Percentiles rank a stretch among this genome's conserved stretches.
Conservation (phyloP, 768 basidiomycete species). For the Leccinum uliginosum region DNA sequence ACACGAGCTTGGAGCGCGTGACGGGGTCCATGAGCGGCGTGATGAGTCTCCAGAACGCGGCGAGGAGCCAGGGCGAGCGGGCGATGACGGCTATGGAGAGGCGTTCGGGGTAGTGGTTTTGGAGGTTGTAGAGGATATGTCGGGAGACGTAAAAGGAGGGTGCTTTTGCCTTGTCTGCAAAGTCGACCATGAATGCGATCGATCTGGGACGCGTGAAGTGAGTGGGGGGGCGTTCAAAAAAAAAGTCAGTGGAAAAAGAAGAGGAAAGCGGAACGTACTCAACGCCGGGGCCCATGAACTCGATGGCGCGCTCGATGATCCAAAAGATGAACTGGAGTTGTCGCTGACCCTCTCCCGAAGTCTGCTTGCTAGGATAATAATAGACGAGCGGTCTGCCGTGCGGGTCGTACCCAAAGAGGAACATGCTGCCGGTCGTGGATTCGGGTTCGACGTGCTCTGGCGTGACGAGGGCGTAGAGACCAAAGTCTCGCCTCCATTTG, state of each 20-base stretch:
- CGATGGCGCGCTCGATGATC: slow-evolving; percentile 68
- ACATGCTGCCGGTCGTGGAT: slow-evolving; percentile 77
- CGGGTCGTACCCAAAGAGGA: slow-evolving; percentile 73
- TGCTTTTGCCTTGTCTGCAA: slow-evolving; percentile 64
- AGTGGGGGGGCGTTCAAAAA: not conserved
- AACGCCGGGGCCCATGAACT: slow-evolving; percentile 56
- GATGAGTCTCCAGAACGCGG: slow-evolving; percentile 72
- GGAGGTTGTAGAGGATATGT: slow-evolving; percentile 53
- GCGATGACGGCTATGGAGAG: slow-evolving; percentile 42
- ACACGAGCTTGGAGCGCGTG: slow-evolving; percentile 69
- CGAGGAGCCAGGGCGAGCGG: slow-evolving; percentile 75
- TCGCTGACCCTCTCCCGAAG: slow-evolving; percentile 62
- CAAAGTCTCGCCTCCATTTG: slow-evolving; percentile 77
- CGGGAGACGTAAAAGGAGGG: slow-evolving; percentile 39
- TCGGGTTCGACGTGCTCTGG: slow-evolving; percentile 69
- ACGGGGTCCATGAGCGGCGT: slow-evolving; percentile 81
- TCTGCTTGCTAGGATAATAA: slow-evolving; percentile 67
- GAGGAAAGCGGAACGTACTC: not conserved
- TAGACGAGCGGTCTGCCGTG: slow-evolving; percentile 64
- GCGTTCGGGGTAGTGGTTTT: not conserved
- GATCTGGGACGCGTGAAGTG: too few species aligned
- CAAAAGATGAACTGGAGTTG: slow-evolving; percentile 44
- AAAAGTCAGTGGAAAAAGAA: not conserved
- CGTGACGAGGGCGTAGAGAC: slow-evolving; percentile 59
- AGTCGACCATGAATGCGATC: slow-evolving; percentile 63